Conservation (phyloP, 2,329 filamentous ascomycete genomes). For the Hortaea sp. region DNA sequence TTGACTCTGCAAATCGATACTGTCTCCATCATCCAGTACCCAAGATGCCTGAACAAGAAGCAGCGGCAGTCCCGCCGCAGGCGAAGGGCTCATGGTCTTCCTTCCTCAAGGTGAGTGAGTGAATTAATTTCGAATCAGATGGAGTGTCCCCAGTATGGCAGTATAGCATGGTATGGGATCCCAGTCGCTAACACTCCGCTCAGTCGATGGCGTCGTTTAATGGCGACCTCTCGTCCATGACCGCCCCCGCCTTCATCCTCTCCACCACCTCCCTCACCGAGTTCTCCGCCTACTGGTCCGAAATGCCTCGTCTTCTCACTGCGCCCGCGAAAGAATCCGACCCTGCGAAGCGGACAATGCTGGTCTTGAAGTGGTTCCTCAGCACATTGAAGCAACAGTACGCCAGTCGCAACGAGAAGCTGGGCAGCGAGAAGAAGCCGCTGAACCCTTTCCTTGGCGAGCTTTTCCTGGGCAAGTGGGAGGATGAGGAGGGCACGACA, state of each 20-base stretch:
- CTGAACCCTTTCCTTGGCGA: constrained; percentile 94
- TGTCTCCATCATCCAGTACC: too few species aligned
- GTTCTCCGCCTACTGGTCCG: constrained; percentile 49
- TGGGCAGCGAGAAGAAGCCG: constrained; percentile 93
- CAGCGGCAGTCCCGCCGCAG: constrained; percentile 35
- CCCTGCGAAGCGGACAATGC: constrained; percentile 67
- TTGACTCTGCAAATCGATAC: too few species aligned
- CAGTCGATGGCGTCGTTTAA: constrained; percentile 46
- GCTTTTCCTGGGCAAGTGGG: constrained; percentile 86
- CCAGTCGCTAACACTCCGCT: background rate
- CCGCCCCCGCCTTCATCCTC: constrained; percentile 47
- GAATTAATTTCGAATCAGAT: background rate
- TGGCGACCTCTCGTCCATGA: constrained; percentile 47
- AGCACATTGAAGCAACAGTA: constrained; percentile 86
- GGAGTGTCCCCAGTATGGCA: too few species aligned
- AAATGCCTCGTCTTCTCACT: constrained; percentile 56
- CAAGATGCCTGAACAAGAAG: constrained; percentile 23
- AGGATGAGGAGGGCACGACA: constrained; percentile 70
- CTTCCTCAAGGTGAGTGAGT: constrained; percentile 36
- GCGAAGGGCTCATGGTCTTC: constrained; percentile 40
- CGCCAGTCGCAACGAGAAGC: constrained; percentile 62
- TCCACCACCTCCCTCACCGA: constrained; percentile 46
- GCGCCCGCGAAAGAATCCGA: constrained; percentile 72
- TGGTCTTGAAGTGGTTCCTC: constrained; percentile 95
- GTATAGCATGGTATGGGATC: background rate